phyloP scores from a whole-genome alignment of 148 eudicot species.

The Amaranthus cruentus region DNA sequence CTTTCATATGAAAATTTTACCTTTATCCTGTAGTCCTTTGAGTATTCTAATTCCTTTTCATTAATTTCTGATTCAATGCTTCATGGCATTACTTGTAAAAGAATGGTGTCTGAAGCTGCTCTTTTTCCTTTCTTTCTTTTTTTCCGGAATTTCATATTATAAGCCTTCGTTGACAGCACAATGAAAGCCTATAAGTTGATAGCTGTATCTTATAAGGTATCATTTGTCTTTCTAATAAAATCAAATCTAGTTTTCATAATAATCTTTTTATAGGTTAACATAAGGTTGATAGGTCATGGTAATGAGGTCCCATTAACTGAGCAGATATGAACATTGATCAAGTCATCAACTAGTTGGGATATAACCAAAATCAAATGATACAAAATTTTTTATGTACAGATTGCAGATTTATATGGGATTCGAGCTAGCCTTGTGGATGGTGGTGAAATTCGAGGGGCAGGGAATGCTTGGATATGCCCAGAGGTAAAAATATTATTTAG shows the following conservation, averaged over 20 bases:
- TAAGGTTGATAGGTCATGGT: neutral
- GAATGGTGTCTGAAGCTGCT: neutral
- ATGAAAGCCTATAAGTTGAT: neutral
- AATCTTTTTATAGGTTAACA: neutral
- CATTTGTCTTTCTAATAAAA: neutral
- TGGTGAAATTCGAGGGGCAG: slow-evolving; percentile 99
- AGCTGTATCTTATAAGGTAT: neutral
- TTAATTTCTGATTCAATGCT: neutral
- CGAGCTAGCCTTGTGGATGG: slow-evolving; percentile 95
- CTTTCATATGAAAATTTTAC: neutral
- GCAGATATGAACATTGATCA: neutral
- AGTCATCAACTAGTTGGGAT: neutral
- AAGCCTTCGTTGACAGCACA: neutral
- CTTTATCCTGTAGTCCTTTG: neutral
- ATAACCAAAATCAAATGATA: neutral
- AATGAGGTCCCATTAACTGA: neutral
- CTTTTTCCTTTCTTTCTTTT: neutral
- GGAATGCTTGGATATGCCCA: slow-evolving; percentile 98
- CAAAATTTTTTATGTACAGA: slow-evolving; percentile 35
- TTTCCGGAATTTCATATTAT: neutral
- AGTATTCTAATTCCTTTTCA: neutral
- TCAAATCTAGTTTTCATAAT: slow-evolving; percentile 1
- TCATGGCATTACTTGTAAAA: neutral
- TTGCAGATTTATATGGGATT: slow-evolving; percentile 96
- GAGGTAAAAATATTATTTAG: slow-evolving; percentile 51